A percentile compares a stretch with the other conserved stretches of the same genome.
Evolutionary conservation across 2,329 filamentous ascomycete genomes (phyloP).

Genomic region (Calycina marina): DNA sequence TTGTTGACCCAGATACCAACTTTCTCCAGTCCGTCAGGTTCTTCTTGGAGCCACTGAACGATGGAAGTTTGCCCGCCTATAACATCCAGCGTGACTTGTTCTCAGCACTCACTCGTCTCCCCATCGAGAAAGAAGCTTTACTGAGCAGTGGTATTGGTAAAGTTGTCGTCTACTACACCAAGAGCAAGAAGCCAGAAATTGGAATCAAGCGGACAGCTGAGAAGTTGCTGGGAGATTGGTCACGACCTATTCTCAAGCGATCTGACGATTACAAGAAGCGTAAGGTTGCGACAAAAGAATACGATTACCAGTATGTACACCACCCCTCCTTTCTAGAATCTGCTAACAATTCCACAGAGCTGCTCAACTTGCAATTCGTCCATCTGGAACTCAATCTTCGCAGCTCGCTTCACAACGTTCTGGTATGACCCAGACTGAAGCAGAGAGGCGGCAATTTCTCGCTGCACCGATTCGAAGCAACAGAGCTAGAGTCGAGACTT

Average conservation of each 20-base stretch:
- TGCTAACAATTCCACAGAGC: slow-evolving; percentile 15
- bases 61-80: slow-evolving; percentile 88
- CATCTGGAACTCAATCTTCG: slow-evolving; percentile 18
- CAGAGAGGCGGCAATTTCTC: slow-evolving; percentile 41
- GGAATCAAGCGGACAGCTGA: slow-evolving; percentile 90
- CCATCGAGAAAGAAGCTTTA: slow-evolving; percentile 81
- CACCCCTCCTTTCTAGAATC: neutral
- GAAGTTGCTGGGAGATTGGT: slow-evolving; percentile 88
- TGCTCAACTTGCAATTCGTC: slow-evolving; percentile 22
- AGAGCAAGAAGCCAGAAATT: slow-evolving; percentile 77
- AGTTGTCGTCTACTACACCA: slow-evolving; percentile 92
- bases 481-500: slow-evolving; percentile 33
- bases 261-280: slow-evolving; percentile 92
- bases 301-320: slow-evolving; percentile 43
- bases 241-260: slow-evolving; percentile 79
- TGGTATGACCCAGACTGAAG: slow-evolving; percentile 18
- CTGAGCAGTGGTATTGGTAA: slow-evolving; percentile 90
- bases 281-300: slow-evolving; percentile 46
- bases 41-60: slow-evolving; percentile 90
- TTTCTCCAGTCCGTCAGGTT: slow-evolving; percentile 90
- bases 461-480: slow-evolving; percentile 39
- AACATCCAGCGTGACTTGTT: slow-evolving; percentile 96
- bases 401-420: slow-evolving; percentile 17
- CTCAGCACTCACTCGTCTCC: slow-evolving; percentile 60
- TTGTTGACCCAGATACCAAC: slow-evolving; percentile 90